These are phyloP conservation scores for Xylariaceae sp. DNA, from an alignment of 2,329 filamentous ascomycete genomes.

Conservation along the genomic window DNA sequence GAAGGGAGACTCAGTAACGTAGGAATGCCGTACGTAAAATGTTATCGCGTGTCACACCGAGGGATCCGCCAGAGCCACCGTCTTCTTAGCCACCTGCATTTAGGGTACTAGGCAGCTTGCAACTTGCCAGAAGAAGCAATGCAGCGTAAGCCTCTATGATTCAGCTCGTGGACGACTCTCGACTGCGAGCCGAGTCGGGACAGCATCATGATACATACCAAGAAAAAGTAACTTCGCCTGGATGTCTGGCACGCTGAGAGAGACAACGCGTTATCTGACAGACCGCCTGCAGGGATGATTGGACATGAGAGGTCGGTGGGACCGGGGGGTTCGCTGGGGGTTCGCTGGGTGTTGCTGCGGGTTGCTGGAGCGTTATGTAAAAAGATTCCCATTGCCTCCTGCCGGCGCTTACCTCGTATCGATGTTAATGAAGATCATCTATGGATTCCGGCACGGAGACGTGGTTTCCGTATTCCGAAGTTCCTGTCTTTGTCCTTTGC, in stretches of 20 bases:
- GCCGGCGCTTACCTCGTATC: no score
- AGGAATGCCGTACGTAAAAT: neutral
- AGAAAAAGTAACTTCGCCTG: neutral
- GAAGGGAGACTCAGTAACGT: no score
- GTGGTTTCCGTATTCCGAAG: no score
- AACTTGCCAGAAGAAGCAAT: neutral
- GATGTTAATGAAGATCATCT: no score
- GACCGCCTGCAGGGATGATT: neutral
- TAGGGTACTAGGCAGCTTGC: neutral
- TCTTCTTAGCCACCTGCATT: neutral
- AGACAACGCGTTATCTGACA: neutral
- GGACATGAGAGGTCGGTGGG: neutral
- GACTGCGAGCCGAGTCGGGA: no score
- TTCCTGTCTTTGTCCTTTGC: no score
- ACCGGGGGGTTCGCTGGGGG: neutral
- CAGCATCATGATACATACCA: no score
- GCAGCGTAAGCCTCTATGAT: neutral
- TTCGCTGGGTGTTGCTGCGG: no score
- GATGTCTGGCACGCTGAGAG: neutral
- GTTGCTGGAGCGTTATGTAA: neutral
- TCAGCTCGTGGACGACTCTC: no score
- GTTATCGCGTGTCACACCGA: neutral
- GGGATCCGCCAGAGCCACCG: neutral
- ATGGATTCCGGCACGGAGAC: no score
- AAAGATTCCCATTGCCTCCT: neutral